These are phyloP conservation scores for Cytospora schulzeri DNA, from an alignment of 2,329 filamentous ascomycete species.

Conservation along the genomic window DNA sequence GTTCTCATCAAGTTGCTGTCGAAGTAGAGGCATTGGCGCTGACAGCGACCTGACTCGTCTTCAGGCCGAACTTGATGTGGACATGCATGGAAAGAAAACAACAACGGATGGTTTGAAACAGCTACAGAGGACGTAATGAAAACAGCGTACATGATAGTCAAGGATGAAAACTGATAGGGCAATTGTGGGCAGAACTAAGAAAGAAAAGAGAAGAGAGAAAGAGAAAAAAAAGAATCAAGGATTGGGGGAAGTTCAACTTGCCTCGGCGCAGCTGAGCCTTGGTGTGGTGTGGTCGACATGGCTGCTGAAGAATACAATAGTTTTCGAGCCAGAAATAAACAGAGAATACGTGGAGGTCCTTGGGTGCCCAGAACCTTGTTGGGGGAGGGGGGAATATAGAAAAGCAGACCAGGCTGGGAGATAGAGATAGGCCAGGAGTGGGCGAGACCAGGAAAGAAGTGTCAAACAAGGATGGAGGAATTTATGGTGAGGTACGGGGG, in stretches of 20 bases:
- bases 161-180: too few relatives aligned
- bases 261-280: not conserved
- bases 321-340: too few relatives aligned
- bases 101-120: not conserved
- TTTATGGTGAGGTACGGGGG: too few relatives aligned
- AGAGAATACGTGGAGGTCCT: not conserved
- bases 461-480: too few relatives aligned
- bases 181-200: too few relatives aligned
- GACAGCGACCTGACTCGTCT: too few relatives aligned
- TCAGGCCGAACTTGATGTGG: not conserved
- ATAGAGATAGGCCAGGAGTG: not conserved
- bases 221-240: not conserved
- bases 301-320: too few relatives aligned
- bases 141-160: too few relatives aligned
- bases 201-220: not conserved
- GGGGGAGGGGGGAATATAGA: too few relatives aligned
- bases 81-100: not conserved
- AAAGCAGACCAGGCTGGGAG: not conserved
- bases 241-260: not conserved
- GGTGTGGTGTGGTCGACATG: conserved; percentile 5
- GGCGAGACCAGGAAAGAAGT: too few relatives aligned
- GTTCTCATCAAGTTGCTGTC: not conserved
- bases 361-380: too few relatives aligned
- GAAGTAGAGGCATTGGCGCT: too few relatives aligned
- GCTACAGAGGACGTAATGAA: not conserved